Conservation (phyloP, 495 filamentous ascomycete genomes). For the Articulospora tetracladia region DNA sequence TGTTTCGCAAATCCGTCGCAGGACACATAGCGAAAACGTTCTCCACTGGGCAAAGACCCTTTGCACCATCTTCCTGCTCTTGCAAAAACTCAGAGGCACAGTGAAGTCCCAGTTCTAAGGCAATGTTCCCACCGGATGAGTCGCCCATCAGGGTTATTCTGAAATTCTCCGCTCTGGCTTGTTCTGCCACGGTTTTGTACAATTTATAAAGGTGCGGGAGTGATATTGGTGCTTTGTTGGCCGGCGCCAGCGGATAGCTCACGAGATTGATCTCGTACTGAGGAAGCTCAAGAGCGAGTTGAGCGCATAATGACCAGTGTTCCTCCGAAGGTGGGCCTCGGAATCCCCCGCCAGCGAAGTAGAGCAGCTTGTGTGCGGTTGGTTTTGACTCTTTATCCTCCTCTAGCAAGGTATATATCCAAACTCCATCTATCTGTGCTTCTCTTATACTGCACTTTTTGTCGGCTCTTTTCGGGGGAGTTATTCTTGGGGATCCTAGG, state of each 20-base stretch:
- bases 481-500: background rate
- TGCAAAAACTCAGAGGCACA: background rate
- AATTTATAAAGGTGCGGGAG: background rate
- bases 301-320: constrained; percentile 3
- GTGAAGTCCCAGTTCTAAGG: constrained; percentile 4
- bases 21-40: constrained; percentile 35
- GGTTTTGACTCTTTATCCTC: background rate
- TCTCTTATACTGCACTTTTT: background rate
- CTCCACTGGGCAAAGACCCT: constrained; percentile 3
- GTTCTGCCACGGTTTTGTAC: background rate
- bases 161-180: background rate
- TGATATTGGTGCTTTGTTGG: background rate
- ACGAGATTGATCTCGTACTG: constrained; percentile 9
- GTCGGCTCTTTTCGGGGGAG: background rate
- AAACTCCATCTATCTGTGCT: background rate
- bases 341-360: constrained; percentile 5
- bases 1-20: constrained; percentile 33
- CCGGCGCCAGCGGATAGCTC: constrained; percentile 5
- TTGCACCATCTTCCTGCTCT: background rate
- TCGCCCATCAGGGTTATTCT: constrained; percentile 11
- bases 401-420: constrained; percentile 1
- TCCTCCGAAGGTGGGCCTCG: background rate
- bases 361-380: constrained; percentile 3
- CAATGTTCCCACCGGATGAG: constrained; percentile 12
- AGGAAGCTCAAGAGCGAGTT: constrained; percentile 1